Conservation (phyloP, 345 rosid genomes). For the Hypericum androsaemum region DNA sequence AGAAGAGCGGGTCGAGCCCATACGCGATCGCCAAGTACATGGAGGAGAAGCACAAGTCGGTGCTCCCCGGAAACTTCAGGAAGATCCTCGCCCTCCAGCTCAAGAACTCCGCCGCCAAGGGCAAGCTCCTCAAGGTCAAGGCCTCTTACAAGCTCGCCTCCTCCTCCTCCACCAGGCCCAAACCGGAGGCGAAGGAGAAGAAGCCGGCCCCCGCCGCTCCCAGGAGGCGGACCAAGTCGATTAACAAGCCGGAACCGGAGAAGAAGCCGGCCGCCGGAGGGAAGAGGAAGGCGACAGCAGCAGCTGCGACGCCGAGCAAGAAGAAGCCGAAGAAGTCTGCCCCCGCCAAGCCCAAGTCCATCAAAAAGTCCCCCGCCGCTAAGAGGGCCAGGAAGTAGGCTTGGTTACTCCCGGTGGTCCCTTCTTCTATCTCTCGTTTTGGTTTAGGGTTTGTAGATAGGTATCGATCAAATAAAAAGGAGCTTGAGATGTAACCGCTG, state of each 20-base stretch:
- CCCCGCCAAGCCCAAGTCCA: slow-evolving; percentile 32
- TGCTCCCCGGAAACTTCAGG: slow-evolving; percentile 55
- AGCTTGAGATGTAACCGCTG: too few relatives aligned
- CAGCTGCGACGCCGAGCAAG: too few relatives aligned
- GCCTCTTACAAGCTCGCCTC: slow-evolving; percentile 60
- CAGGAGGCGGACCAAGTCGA: slow-evolving; percentile 25
- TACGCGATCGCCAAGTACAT: slow-evolving; percentile 72
- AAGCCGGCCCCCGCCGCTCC: neutral
- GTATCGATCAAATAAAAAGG: too few relatives aligned
- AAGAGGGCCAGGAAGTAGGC: slow-evolving; percentile 39
- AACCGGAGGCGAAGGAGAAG: slow-evolving; percentile 17
- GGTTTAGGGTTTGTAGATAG: too few relatives aligned
- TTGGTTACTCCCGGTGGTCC: too few relatives aligned
- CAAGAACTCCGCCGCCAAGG: slow-evolving; percentile 54
- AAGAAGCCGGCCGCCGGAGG: slow-evolving; percentile 15
- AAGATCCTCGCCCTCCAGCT: slow-evolving; percentile 55
- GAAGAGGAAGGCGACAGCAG: slow-evolving; percentile 19
- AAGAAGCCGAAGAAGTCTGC: slow-evolving; percentile 30
- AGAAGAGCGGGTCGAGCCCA: slow-evolving; percentile 75
- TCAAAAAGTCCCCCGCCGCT: slow-evolving; percentile 33
- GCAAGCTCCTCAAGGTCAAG: slow-evolving; percentile 66
- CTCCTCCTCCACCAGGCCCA: slow-evolving; percentile 8
- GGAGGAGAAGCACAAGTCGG: slow-evolving; percentile 65
- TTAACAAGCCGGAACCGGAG: slow-evolving; percentile 21
- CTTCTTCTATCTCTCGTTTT: too few relatives aligned